phyloP scores from a whole-genome alignment of 257 asterid genomes.

The Solanum bulbocastanum region DNA sequence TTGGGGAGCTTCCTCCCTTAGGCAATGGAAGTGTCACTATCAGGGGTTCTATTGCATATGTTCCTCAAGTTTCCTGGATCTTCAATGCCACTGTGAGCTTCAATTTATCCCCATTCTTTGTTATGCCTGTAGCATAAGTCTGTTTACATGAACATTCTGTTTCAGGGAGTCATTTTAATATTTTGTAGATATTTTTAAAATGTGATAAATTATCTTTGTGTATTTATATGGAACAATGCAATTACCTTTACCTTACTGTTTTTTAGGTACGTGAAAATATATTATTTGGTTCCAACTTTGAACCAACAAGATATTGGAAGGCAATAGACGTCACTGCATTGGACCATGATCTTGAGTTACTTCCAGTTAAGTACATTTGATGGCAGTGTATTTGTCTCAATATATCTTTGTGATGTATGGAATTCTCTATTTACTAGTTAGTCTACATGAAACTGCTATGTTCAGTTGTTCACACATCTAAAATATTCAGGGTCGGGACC shows the following conservation, averaged over 20 bases:
- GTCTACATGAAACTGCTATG: background rate
- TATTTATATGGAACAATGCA: background rate
- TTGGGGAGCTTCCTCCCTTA: conserved; percentile 75
- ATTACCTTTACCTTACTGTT: conserved; percentile 2
- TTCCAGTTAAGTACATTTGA: conserved; percentile 50
- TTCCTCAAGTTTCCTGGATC: conserved; percentile 95
- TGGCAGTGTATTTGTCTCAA: background rate
- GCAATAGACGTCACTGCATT: conserved; percentile 70
- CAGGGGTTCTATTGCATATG: conserved; percentile 83
- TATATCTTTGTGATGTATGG: background rate
- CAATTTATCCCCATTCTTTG: background rate
- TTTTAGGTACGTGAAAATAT: conserved; percentile 77
- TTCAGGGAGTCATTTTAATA: background rate
- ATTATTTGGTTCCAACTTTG: conserved; percentile 65
- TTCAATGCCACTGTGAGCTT: conserved; percentile 82
- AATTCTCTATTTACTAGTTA: background rate
- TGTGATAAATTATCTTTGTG: background rate
- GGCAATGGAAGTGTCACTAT: conserved; percentile 54
- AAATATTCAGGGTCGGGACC: conserved; percentile 60
- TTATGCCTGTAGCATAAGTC: background rate
- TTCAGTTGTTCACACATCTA: background rate
- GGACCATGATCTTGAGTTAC: conserved; percentile 68
- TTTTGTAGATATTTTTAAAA: background rate
- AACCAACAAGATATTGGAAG: conserved; percentile 52
- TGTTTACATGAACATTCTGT: background rate